Percentiles rank a stretch among this genome's conserved stretches.
These are phyloP conservation scores for Rubroshorea leprosula DNA, from an alignment of 345 rosid species.

Conservation along the genomic window DNA sequence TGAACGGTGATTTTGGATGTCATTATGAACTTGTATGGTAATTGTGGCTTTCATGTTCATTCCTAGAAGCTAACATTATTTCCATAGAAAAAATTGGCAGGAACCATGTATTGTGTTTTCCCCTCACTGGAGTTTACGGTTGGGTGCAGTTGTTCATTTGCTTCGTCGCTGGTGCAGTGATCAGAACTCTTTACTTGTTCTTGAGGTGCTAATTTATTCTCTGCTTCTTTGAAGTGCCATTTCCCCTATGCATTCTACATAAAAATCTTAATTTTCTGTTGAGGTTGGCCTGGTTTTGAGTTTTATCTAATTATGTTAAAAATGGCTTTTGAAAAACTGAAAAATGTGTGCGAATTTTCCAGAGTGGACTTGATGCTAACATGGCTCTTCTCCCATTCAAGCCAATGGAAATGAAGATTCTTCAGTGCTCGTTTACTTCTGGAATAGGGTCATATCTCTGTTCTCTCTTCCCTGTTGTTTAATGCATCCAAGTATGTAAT, in stretches of 20 bases:
- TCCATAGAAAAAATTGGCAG: constrained; percentile 63
- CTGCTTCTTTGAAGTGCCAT: not conserved
- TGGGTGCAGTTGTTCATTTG: constrained; percentile 77
- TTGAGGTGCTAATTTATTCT: constrained; percentile 48
- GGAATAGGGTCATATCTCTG: constrained; percentile 47
- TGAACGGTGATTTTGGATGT: not conserved
- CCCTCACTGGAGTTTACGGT: constrained; percentile 77
- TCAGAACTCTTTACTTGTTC: constrained; percentile 62
- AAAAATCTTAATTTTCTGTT: not conserved
- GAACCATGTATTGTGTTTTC: constrained; percentile 76
- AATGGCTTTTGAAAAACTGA: constrained; percentile 11
- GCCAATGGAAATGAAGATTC: constrained; percentile 69
- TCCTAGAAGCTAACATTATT: constrained; percentile 20
- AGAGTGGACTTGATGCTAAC: constrained; percentile 53
- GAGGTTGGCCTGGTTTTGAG: not conserved
- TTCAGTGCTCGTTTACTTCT: constrained; percentile 71
- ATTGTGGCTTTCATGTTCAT: not conserved
- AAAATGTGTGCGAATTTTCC: constrained; percentile 25
- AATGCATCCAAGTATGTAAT: not conserved
- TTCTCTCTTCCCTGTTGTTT: not conserved
- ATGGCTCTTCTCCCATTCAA: constrained; percentile 71
- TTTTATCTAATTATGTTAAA: constrained; percentile 1
- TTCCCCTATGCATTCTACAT: too few relatives aligned
- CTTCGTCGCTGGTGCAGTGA: constrained; percentile 69
- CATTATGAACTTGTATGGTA: not conserved